Evolutionary conservation across 352 stramenopile species (phyloP).

Genomic region (Stephanocyclus meneghinianus): DNA sequence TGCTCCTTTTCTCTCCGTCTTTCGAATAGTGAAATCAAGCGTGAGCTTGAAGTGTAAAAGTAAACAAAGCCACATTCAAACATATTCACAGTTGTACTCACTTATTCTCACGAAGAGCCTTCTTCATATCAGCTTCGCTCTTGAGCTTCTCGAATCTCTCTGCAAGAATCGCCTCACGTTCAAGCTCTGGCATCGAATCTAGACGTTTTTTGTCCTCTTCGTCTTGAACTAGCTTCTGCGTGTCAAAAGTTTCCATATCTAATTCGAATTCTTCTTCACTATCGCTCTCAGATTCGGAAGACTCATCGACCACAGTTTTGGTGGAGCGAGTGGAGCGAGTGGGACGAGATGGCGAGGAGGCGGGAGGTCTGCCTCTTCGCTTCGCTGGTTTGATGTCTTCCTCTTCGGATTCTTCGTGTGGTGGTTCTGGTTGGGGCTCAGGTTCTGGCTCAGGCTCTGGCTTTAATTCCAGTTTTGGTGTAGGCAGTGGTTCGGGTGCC

Average conservation of each 20-base stretch:
- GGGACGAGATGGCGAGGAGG: constrained; percentile 23
- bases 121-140: constrained; percentile 80
- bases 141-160: constrained; percentile 83
- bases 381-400: constrained; percentile 8
- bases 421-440: constrained; percentile 20
- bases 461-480: neutral
- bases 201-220: constrained; percentile 80
- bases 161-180: constrained; percentile 80
- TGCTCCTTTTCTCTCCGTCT: constrained; percentile 53
- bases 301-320: constrained; percentile 11
- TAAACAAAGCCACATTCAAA: neutral
- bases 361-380: neutral
- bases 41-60: neutral
- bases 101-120: constrained; percentile 75
- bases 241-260: constrained; percentile 80
- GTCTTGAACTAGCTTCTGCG: constrained; percentile 68
- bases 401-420: constrained; percentile 42
- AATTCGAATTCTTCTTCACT: constrained; percentile 75
- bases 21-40: constrained; percentile 2
- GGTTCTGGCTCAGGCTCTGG: constrained; percentile 3
- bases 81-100: constrained; percentile 31
- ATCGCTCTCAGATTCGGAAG: constrained; percentile 29
- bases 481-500: constrained; percentile 3
- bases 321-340: constrained; percentile 21
- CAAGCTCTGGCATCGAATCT: constrained; percentile 75